phyloP scores from a whole-genome alignment of 2,329 filamentous ascomycete species.

The Gnomoniopsis sp. region DNA sequence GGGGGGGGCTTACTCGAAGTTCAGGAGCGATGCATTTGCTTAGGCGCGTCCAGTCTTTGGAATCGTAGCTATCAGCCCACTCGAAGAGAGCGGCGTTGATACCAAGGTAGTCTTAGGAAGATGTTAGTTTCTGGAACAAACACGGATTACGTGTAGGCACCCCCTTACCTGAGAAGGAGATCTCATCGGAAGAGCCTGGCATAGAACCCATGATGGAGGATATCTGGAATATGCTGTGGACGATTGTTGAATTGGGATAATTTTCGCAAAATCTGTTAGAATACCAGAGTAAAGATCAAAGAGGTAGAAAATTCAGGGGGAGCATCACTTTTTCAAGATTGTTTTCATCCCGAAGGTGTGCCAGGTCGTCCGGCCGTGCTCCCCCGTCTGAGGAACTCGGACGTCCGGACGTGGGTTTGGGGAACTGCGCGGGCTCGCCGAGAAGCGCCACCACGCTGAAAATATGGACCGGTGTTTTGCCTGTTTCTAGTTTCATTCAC shows the following conservation, averaged over 20 bases:
- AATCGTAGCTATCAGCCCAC: slow-evolving; percentile 55
- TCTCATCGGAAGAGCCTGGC: slow-evolving; percentile 12
- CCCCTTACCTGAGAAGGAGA: slow-evolving; percentile 14
- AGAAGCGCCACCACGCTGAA: no score
- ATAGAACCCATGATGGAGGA: slow-evolving; percentile 8
- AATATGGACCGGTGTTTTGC: no score
- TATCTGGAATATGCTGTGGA: not conserved
- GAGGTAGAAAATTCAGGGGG: not conserved
- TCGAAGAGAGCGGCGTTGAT: slow-evolving; percentile 23
- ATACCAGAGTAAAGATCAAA: not conserved
- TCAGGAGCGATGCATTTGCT: slow-evolving; percentile 61
- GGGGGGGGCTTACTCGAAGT: slow-evolving; percentile 36
- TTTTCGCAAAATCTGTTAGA: not conserved
- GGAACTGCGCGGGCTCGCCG: slow-evolving; percentile 1
- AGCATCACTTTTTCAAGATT: not conserved
- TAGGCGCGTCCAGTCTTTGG: slow-evolving; percentile 62
- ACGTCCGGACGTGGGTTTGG: slow-evolving; percentile 12
- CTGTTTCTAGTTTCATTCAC: no score
- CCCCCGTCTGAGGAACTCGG: not conserved
- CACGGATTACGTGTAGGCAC: not conserved
- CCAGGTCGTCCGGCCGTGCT: not conserved
- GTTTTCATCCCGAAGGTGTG: no score
- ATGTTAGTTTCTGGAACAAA: not conserved
- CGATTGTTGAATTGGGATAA: not conserved
- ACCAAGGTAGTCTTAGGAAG: slow-evolving; percentile 23